These are phyloP conservation scores for Epichloe bromicola DNA, from an alignment of 2,329 filamentous ascomycete genomes.

Conservation along the genomic window DNA sequence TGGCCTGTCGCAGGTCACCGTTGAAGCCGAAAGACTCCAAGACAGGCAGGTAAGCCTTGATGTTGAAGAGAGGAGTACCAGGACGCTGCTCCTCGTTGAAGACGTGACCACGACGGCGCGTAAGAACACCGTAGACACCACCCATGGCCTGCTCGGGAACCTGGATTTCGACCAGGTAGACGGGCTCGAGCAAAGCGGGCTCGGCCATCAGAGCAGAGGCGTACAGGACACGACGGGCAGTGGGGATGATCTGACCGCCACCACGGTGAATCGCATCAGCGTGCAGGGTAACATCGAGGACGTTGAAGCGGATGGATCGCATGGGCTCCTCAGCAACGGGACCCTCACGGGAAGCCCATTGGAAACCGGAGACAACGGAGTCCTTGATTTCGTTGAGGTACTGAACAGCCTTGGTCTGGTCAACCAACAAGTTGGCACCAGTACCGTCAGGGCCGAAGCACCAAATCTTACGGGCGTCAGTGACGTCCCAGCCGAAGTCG, in stretches of 20 bases:
- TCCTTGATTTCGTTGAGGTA: slow-evolving; percentile 99
- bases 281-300: slow-evolving; percentile 98
- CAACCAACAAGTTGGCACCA: slow-evolving; percentile 95
- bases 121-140: slow-evolving; percentile 99
- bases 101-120: slow-evolving; percentile 95
- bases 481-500: slow-evolving; percentile 98
- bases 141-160: slow-evolving; percentile 98
- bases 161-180: slow-evolving; percentile 99
- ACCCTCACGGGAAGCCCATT: slow-evolving; percentile 97
- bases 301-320: slow-evolving; percentile 95
- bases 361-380: slow-evolving; percentile 98
- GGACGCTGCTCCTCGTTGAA: slow-evolving; percentile 97
- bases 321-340: slow-evolving; percentile 97
- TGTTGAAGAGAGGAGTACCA: slow-evolving; percentile 97
- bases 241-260: slow-evolving; percentile 97
- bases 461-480: slow-evolving; percentile 99
- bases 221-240: slow-evolving; percentile 93
- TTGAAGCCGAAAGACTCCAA: slow-evolving; percentile 99
- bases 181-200: slow-evolving; percentile 85
- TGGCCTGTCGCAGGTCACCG: slow-evolving; percentile 84
- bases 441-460: slow-evolving; percentile 97
- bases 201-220: slow-evolving; percentile 83
- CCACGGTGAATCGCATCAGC: slow-evolving; percentile 99
- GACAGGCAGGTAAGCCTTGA: slow-evolving; percentile 95
- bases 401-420: slow-evolving; percentile 99